Conservation (phyloP, 495 filamentous ascomycete genomes). For the Xanthoparmelia taractica region DNA sequence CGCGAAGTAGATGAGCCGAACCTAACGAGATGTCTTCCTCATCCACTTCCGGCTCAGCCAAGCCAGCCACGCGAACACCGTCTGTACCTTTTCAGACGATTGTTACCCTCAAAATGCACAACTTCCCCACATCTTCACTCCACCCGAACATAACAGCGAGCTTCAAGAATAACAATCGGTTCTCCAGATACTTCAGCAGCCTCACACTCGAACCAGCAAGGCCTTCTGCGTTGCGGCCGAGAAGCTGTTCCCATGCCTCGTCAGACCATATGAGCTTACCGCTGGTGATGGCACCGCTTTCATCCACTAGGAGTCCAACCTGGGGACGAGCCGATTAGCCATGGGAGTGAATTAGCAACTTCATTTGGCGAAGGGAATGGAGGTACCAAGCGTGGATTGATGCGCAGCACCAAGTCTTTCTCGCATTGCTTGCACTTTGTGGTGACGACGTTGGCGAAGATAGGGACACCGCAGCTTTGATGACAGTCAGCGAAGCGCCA, state of each 20-base stretch:
- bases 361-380: not conserved
- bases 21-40: not conserved
- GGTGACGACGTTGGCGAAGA: slow-evolving; percentile 44
- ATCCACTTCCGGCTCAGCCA: not conserved
- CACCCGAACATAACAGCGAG: slow-evolving; percentile 27
- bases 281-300: slow-evolving; percentile 24
- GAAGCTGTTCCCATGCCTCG: slow-evolving; percentile 28
- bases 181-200: slow-evolving; percentile 26
- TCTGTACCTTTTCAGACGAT: slow-evolving; percentile 1
- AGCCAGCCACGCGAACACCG: not conserved
- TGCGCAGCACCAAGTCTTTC: slow-evolving; percentile 33
- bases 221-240: slow-evolving; percentile 26
- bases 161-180: slow-evolving; percentile 25
- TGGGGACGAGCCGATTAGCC: not conserved
- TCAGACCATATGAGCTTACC: slow-evolving; percentile 27
- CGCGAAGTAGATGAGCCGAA: not conserved
- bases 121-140: slow-evolving; percentile 23
- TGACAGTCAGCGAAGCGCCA: not conserved
- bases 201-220: slow-evolving; percentile 16
- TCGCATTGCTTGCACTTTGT: slow-evolving; percentile 49
- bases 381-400: slow-evolving; percentile 42
- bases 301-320: slow-evolving; percentile 26
- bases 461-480: slow-evolving; percentile 46
- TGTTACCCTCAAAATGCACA: slow-evolving; percentile 20
- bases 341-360: not conserved